phyloP scores from a whole-genome alignment of 306 rosid species.

The Cicer yamashitae region DNA sequence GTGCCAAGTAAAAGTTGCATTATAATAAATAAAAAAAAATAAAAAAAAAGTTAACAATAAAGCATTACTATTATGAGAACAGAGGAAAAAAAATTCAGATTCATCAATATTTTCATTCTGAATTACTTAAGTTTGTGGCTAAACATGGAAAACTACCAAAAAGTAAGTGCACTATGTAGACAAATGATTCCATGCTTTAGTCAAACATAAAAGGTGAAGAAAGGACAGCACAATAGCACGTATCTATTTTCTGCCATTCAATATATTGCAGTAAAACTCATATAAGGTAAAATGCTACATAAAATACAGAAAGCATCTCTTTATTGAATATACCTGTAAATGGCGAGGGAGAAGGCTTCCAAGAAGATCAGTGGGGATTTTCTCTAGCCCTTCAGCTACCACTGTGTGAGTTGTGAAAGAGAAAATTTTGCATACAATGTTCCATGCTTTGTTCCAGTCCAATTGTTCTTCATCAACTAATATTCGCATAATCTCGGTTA shows the following conservation, averaged over 20 bases:
- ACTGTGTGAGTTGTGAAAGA: slow-evolving; percentile 75
- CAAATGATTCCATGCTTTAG: slow-evolving; percentile 36
- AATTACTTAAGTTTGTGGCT: slow-evolving; percentile 22
- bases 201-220: slow-evolving; percentile 33
- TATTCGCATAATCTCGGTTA: slow-evolving; percentile 72
- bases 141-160: slow-evolving; percentile 32
- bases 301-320: slow-evolving; percentile 26
- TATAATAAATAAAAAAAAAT: background rate
- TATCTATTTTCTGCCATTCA: background rate
- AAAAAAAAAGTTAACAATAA: background rate
- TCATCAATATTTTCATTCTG: slow-evolving; percentile 11
- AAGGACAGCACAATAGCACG: slow-evolving; percentile 30
- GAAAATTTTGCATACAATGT: slow-evolving; percentile 62
- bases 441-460: slow-evolving; percentile 71
- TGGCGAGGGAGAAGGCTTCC: slow-evolving; percentile 81
- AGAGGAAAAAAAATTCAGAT: slow-evolving; percentile 16
- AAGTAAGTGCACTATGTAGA: slow-evolving; percentile 26
- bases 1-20: slow-evolving; percentile 37
- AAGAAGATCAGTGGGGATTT: slow-evolving; percentile 72
- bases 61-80: slow-evolving; percentile 23
- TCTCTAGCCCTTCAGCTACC: slow-evolving; percentile 70
- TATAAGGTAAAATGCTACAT: slow-evolving; percentile 23
- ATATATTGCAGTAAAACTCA: slow-evolving; percentile 2
- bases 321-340: slow-evolving; percentile 57
- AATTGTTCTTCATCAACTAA: slow-evolving; percentile 76